Base-by-base conservation (phyloP, 805 yeast species). In the Pichia cephalocereana region DNA sequence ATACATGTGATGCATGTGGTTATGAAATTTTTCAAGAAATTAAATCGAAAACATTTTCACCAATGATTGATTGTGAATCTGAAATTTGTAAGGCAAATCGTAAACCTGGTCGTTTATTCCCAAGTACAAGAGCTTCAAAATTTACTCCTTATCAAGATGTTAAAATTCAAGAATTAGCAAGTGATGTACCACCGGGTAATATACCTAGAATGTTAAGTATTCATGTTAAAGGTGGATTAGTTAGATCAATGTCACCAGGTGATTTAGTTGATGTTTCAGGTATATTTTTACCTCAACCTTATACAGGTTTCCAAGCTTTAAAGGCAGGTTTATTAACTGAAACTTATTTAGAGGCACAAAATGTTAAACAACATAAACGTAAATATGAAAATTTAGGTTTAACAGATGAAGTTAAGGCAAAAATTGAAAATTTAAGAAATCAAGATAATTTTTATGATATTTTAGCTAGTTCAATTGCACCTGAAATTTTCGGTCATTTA, bases 181-280 rank as follows among this genome's bases (percentile, higher is more conserved):
- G 83, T 55, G 99, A 93, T 69, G 99, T 93, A 17, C 99, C 99
- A 1, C 91, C 90, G 30, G 99, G 99, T 46, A 96, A 91, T 65
- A 93, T 93, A 54, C 99, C 99, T 44, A 78, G 99, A 59, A 70
- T 88, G 31, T 71, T 93, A 53, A 78, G 83, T 15, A 76, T 91
- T 48, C 96, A 91, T 63, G 81, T 91, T n/a, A 86, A 85, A 58
- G 99, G 99, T 41, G 84, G 87, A 50, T 69, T 93, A 47, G 97
- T 89, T 30, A 78, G 99, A 59, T 69, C 84, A 12, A 74, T 87
- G 72, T 79, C 82, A 52, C 98, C 99, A 1, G 99, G 99, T 59
- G 99, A 93, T 65, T 75, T 84, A 31, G 97, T 89, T 34, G 98
- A 93, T 63, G 80, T 91, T 37, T 76, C 95, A 0, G 99, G 99